A percentile compares a stretch with the other conserved stretches of the same genome.
Conservation (phyloP, 305 asterid species). For the Coffea humblotiana region DNA sequence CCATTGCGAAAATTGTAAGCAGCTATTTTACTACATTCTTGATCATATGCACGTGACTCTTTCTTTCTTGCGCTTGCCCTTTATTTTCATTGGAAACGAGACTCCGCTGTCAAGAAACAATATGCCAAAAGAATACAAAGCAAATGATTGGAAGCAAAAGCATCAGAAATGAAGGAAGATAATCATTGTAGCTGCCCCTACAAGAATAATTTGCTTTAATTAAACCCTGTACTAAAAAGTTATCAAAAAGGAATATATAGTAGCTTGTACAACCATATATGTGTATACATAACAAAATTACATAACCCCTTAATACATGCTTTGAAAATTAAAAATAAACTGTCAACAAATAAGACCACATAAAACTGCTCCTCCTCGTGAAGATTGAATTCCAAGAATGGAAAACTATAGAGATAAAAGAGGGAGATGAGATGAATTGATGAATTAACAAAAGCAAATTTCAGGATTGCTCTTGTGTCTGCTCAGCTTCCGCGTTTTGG, state of each 20-base stretch:
- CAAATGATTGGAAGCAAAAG: background rate
- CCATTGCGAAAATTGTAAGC: too few species aligned
- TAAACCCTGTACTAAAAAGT: background rate
- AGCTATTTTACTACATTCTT: too few species aligned
- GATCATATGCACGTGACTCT: too few species aligned
- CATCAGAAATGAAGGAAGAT: background rate
- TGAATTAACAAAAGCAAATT: background rate
- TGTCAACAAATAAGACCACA: conserved; percentile 7
- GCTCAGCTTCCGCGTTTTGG: conserved; percentile 1
- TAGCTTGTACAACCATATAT: conserved; percentile 13
- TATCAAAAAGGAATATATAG: background rate
- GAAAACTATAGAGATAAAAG: background rate
- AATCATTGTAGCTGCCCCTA: background rate
- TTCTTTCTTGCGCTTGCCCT: too few species aligned
- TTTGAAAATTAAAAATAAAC: background rate
- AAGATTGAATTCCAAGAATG: conserved; percentile 3
- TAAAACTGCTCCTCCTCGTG: background rate
- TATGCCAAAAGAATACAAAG: too few species aligned
- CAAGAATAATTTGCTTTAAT: background rate
- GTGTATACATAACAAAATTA: background rate
- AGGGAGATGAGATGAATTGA: background rate
- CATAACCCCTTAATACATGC: background rate
- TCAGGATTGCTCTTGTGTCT: conserved; percentile 8
- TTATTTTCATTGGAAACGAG: background rate
- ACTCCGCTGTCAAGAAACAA: background rate